These are phyloP conservation scores for Hemileia vastatrix DNA, from an alignment of 1,284 basidiomycete species.

Conservation along the genomic window DNA sequence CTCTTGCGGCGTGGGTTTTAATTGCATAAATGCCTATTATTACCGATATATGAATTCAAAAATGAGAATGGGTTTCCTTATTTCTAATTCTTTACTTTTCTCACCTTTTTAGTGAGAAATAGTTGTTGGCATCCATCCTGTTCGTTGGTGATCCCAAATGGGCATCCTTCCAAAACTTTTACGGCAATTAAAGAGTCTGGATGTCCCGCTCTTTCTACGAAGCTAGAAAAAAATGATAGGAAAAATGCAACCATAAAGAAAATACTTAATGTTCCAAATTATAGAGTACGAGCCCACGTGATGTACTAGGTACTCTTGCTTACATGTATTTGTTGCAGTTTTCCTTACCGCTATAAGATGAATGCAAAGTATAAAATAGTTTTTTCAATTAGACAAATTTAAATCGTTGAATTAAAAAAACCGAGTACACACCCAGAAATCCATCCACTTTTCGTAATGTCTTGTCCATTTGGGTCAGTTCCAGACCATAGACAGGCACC, in stretches of 20 bases:
- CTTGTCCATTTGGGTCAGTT: constrained; percentile 7
- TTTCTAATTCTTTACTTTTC: not conserved
- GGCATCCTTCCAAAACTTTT: constrained; percentile 13
- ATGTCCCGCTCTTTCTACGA: not conserved
- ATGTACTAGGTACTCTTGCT: not conserved
- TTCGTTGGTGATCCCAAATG: not conserved
- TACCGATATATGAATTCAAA: not conserved
- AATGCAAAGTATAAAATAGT: not conserved
- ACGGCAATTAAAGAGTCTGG: constrained; percentile 5
- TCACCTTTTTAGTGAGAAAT: constrained; percentile 18
- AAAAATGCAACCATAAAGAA: too few species aligned
- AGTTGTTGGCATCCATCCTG: constrained; percentile 9
- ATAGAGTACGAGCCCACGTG: not conserved
- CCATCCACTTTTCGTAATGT: constrained; percentile 11
- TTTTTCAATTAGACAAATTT: not conserved
- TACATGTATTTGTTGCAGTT: not conserved
- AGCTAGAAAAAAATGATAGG: not conserved
- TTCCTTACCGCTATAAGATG: too few species aligned
- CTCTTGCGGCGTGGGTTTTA: not conserved
- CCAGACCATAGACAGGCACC: constrained; percentile 15
- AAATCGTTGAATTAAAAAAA: not conserved
- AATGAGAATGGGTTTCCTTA: not conserved
- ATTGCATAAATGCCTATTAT: not conserved
- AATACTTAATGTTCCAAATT: too few species aligned
- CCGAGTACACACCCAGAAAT: constrained; percentile 1